Evolutionary conservation across 1,284 basidiomycete species (phyloP).

Genomic region (Austroboletus niveus): DNA sequence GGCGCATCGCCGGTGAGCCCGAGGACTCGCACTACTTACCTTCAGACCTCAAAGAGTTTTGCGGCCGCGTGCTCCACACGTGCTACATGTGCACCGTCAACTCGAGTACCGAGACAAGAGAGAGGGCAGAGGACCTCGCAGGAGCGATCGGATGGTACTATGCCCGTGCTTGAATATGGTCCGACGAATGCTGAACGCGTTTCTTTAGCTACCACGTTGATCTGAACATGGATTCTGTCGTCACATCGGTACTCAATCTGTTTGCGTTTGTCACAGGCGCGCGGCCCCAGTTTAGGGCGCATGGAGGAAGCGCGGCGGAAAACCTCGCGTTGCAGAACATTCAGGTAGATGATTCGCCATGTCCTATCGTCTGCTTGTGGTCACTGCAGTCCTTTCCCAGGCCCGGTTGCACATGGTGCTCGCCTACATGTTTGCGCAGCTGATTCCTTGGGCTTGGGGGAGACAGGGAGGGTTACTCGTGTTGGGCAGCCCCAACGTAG

Average conservation of each 20-base stretch:
- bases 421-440: slow-evolving; percentile 96
- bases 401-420: slow-evolving; percentile 94
- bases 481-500: slow-evolving; percentile 95
- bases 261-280: slow-evolving; percentile 84
- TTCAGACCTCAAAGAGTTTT: slow-evolving; percentile 84
- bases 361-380: background rate
- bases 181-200: slow-evolving; percentile 4
- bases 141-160: slow-evolving; percentile 91
- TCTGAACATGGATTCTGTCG: slow-evolving; percentile 94
- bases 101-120: slow-evolving; percentile 84
- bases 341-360: slow-evolving; percentile 51
- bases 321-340: slow-evolving; percentile 98
- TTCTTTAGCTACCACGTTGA: slow-evolving; percentile 83
- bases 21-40: slow-evolving; percentile 82
- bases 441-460: slow-evolving; percentile 91
- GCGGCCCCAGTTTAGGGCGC: slow-evolving; percentile 83
- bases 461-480: slow-evolving; percentile 86
- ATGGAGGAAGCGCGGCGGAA: slow-evolving; percentile 86
- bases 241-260: slow-evolving; percentile 79
- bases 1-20: slow-evolving; percentile 84
- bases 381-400: slow-evolving; percentile 34
- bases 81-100: slow-evolving; percentile 99
- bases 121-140: slow-evolving; percentile 83
- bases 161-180: slow-evolving; percentile 24
- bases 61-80: slow-evolving; percentile 88